These are phyloP conservation scores for Daedalea quercina DNA, from an alignment of 768 basidiomycete species.

Conservation along the genomic window DNA sequence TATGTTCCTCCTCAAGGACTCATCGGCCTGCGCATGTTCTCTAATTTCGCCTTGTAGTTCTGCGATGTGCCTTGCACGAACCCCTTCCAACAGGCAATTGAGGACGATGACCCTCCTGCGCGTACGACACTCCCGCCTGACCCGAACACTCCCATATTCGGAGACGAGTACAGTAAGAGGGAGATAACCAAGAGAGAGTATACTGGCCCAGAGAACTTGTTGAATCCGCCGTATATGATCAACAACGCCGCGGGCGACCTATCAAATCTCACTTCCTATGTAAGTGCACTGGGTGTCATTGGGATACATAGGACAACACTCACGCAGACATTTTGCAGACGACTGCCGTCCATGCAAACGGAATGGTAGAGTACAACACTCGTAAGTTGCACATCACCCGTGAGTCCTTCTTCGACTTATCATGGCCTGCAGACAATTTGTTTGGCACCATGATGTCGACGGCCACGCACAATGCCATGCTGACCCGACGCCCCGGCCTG, in stretches of 20 bases:
- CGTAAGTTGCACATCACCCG: slow-evolving; percentile 26
- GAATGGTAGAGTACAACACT: slow-evolving; percentile 51
- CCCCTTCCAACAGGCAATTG: slow-evolving; percentile 49
- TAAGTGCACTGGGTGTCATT: slow-evolving; percentile 22
- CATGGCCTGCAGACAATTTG: slow-evolving; percentile 39
- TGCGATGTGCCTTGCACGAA: slow-evolving; percentile 56
- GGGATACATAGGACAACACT: neutral
- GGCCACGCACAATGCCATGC: slow-evolving; percentile 53
- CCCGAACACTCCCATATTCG: slow-evolving; percentile 48
- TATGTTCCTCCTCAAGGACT: slow-evolving; percentile 26
- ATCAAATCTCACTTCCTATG: slow-evolving; percentile 48
- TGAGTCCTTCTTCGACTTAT: neutral
- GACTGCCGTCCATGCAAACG: slow-evolving; percentile 46
- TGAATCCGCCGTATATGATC: slow-evolving; percentile 53
- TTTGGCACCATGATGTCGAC: slow-evolving; percentile 71
- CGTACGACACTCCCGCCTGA: slow-evolving; percentile 44
- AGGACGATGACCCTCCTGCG: slow-evolving; percentile 47
- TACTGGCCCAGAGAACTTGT: slow-evolving; percentile 28
- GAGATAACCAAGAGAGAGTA: slow-evolving; percentile 22
- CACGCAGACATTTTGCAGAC: slow-evolving; percentile 11
- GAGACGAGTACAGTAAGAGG: slow-evolving; percentile 1
- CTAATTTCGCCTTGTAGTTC: slow-evolving; percentile 34
- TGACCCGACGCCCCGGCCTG: slow-evolving; percentile 51
- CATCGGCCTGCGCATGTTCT: neutral
- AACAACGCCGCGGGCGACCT: slow-evolving; percentile 46